Percentiles rank a stretch among this genome's conserved stretches.
Evolutionary conservation across 2,329 filamentous ascomycete genomes (phyloP).

Genomic region (Botrytis paeoniae): DNA sequence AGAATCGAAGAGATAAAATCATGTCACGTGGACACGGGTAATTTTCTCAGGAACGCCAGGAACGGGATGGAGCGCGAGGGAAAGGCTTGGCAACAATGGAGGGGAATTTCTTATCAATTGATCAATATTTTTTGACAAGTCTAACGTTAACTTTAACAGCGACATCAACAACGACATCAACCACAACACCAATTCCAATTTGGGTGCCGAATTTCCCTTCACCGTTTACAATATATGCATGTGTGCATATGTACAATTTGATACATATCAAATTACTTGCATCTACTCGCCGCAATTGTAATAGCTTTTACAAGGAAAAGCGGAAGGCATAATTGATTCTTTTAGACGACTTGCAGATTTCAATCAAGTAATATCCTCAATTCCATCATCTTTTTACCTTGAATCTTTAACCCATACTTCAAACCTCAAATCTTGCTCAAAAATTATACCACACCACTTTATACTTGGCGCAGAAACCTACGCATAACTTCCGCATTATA

Average conservation of each 20-base stretch:
- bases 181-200: background rate
- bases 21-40: slow-evolving; percentile 5
- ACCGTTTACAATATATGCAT: slow-evolving; percentile 10
- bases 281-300: background rate
- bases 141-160: background rate
- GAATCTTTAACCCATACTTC: background rate
- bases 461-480: background rate
- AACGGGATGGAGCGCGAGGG: background rate
- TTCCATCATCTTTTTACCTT: background rate
- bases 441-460: background rate
- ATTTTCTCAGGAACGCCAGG: slow-evolving; percentile 2
- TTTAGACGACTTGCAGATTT: slow-evolving; percentile 15
- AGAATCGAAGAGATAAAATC: background rate
- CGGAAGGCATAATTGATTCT: background rate
- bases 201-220: background rate
- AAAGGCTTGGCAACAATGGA: background rate
- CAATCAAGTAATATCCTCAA: background rate
- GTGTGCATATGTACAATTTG: background rate
- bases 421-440: background rate
- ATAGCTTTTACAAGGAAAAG: background rate
- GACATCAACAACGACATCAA: background rate
- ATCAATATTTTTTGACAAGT: background rate
- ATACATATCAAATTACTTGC: slow-evolving; percentile 11
- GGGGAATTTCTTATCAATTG: background rate
- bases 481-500: background rate